These are phyloP conservation scores for Glarea lozoyensis DNA, from an alignment of 495 filamentous ascomycete species.

Conservation along the genomic window DNA sequence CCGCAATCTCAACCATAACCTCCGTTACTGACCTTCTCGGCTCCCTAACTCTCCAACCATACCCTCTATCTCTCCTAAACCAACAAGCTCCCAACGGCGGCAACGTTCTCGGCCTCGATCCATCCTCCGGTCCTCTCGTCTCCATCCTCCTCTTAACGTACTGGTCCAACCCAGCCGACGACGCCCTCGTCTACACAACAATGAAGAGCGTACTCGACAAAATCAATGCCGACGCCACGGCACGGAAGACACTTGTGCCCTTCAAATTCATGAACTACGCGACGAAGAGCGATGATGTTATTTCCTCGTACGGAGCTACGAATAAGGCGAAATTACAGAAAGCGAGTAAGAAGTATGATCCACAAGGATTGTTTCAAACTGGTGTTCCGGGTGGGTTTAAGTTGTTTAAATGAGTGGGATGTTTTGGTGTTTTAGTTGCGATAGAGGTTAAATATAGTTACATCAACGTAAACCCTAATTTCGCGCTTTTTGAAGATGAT, in stretches of 20 bases:
- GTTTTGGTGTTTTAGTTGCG: too few species aligned
- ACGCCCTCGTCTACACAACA: conserved; percentile 22
- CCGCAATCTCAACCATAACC: neutral
- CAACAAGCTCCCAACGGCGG: neutral
- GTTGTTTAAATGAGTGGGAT: too few species aligned
- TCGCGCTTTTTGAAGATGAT: too few species aligned
- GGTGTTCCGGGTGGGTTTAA: conserved; percentile 31
- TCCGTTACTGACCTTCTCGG: neutral
- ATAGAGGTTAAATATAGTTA: too few species aligned
- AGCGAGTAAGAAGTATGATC: conserved; percentile 34
- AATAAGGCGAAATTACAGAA: conserved; percentile 25
- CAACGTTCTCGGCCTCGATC: neutral
- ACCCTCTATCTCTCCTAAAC: neutral
- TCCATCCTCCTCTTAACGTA: conserved; percentile 25
- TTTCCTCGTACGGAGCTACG: conserved; percentile 30
- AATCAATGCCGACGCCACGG: conserved; percentile 23
- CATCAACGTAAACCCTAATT: too few species aligned
- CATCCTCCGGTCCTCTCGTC: conserved; percentile 17
- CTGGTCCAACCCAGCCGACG: conserved; percentile 22
- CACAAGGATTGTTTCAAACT: conserved; percentile 30
- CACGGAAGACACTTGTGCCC: conserved; percentile 20
- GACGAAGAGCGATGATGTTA: conserved; percentile 28
- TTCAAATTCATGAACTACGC: conserved; percentile 34
- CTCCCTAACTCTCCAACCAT: neutral
- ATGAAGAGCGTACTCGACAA: conserved; percentile 19